A percentile compares a stretch with the other conserved stretches of the same genome.
These are phyloP conservation scores for Sphaerulina vaccinii DNA, from an alignment of 2,329 filamentous ascomycete species.

Conservation along the genomic window DNA sequence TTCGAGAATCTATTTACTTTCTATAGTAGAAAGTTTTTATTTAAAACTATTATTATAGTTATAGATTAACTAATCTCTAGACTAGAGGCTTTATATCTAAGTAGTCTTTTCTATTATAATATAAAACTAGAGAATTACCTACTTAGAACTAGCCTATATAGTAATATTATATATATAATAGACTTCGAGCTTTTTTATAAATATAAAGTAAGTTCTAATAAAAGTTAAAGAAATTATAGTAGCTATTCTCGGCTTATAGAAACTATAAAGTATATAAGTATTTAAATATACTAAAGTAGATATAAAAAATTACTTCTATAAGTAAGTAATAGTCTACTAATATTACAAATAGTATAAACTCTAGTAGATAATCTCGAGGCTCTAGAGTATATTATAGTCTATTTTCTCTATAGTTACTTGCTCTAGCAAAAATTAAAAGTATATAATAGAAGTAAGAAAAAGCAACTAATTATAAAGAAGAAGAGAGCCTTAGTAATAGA, in stretches of 20 bases:
- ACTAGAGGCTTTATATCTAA: constrained; percentile 3
- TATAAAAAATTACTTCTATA: not conserved
- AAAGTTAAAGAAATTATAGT: constrained; percentile 1
- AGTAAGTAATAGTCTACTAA: not conserved
- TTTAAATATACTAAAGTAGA: constrained; percentile 1
- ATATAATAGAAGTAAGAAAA: constrained; percentile 4
- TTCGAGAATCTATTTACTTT: constrained; percentile 27
- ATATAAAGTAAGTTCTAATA: not conserved
- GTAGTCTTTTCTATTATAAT: constrained; percentile 1
- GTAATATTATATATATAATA: constrained; percentile 8
- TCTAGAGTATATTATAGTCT: constrained; percentile 10
- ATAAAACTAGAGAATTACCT: constrained; percentile 12
- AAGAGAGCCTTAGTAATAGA: constrained; percentile 10
- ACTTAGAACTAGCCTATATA: constrained; percentile 1
- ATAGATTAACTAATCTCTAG: constrained; percentile 9
- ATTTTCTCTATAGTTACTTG: constrained; percentile 5
- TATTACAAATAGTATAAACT: constrained; percentile 1
- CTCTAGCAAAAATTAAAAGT: constrained; percentile 9
- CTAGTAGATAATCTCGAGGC: constrained; percentile 7
- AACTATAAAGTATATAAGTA: constrained; percentile 7
- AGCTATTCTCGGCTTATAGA: constrained; percentile 1
- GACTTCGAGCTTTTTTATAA: constrained; percentile 9
- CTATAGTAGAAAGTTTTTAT: constrained; percentile 14
- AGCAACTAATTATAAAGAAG: constrained; percentile 13
- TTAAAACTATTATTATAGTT: constrained; percentile 19